Evolutionary conservation across 768 basidiomycete genomes (phyloP).

Genomic region (Lactarius vividus): DNA sequence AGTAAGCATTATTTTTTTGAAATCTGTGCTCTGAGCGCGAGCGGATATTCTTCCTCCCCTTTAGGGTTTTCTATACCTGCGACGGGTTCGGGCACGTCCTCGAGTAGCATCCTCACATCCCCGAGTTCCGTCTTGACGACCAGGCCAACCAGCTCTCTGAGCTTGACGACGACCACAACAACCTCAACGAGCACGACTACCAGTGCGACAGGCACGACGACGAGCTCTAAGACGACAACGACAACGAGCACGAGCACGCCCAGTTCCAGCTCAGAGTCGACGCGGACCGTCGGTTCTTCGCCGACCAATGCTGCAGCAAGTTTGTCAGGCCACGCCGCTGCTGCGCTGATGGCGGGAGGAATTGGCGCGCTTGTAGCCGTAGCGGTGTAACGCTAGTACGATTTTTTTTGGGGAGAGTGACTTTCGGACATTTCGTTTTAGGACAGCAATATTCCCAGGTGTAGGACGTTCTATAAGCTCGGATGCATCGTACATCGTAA

Average conservation of each 20-base stretch:
- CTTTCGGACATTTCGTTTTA: background rate
- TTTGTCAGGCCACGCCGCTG: background rate
- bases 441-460: background rate
- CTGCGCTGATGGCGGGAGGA: slow-evolving; percentile 6
- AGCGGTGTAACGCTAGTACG: background rate
- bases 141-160: no score
- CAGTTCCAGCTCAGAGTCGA: no score
- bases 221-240: background rate
- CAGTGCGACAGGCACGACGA: no score
- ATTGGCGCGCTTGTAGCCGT: slow-evolving; percentile 6
- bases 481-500: no score
- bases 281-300: no score
- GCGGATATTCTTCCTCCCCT: background rate
- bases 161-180: no score
- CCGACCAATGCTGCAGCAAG: slow-evolving; percentile 2
- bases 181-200: background rate
- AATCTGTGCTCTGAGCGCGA: background rate
- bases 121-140: no score
- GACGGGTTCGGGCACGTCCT: background rate
- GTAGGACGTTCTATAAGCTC: no score
- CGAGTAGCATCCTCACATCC: background rate
- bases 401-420: background rate
- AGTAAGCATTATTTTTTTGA: background rate
- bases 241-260: background rate
- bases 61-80: background rate